Evolutionary conservation across 2,329 filamentous ascomycete genomes (phyloP), one percentile per base, ranked within the genome.

Genomic region (Paecilomyces niveus): DNA sequence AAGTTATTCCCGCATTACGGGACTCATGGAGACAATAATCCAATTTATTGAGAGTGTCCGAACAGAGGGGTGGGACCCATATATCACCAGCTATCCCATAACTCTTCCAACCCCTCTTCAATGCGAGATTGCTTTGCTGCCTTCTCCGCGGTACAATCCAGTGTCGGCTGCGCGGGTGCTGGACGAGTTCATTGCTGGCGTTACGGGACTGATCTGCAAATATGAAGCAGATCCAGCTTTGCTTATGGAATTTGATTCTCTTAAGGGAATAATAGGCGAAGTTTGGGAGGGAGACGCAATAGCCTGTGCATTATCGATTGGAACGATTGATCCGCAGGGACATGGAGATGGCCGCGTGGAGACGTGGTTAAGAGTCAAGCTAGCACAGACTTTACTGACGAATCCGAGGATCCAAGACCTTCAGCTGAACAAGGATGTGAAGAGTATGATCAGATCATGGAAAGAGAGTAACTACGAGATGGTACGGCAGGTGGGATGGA

Each of bases 41-140:
- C 31, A 21, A n/a, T 7, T 64, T 64, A 69, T 55, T 68, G 65
- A 22, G 3, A 39, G 26, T 13, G 3, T 55, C 21, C 31, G 54
- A 39, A 21, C 0, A 35, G 54, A 39, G 5, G 32, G 54, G 15
- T 55, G 54, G 54, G 21, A 15, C 18, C 22, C 26, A 10, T 6
- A 55, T 32, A 13, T 55, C 33, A 24, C 26, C 10, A 39, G 32
- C 15, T 55, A 55, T 55, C 15, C 54, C 1, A 31, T 55, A 24
- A 21, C 54, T 22, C 32, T 55, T 4, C 54, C 54, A 18, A 55
- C 54, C 15, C 18, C 18, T 55, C 39, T 55, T 21, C 31, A 55
- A 35, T 39, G 39, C 21, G 54, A 55, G 21, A 35, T 55, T 39
- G 33, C 35, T 18, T 39, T 45, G 31, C 15, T 55, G 54, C 54